Base-by-base conservation (phyloP, 2,329 filamentous ascomycete genomes). In the Exophiala phaeomuriformis region DNA sequence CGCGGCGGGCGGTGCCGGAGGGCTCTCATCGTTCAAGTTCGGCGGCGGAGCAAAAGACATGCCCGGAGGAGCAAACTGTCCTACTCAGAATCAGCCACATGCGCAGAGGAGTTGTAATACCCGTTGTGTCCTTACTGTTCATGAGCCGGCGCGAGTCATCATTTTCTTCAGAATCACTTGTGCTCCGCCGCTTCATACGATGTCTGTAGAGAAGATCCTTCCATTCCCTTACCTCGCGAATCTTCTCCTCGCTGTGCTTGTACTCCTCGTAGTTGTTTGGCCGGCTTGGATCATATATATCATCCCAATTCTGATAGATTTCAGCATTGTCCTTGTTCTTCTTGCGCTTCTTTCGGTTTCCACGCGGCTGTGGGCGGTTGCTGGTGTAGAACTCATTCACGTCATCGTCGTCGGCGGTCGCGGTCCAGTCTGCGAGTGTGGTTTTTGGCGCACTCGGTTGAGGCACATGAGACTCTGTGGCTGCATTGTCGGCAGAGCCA, bases 241-340 rank as follows among this genome's bases (percentile, higher is more conserved):
- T 81, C 66, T 88, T 85, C 71, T 95, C 90, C 54, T 94, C 88
- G 64, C 88, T 93, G 56, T 83, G 77, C 55, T 87, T 79, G 66
- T 93, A 96, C 65, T 91, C 86, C 51, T 90, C 86, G 47, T 91
- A 86, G 61, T 84, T 90, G 39, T 88, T 94, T 5, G 90, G 90
- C 37, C 86, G 76, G 7, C 85, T 76, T 0, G 89, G 88, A 64
- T 95, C 90, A 67, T 95, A 96, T 28, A 93, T 80, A 67, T 94
- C 89, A 67, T 95, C 86, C 90, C 90, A 96, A 66, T 95, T 84
- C n/a, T 77, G 72, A 3, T 71, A 69, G 31, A 77, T 69, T 44
- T 76, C 74, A 59, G 79, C 77, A 4, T 44, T 43, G 56, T 82
- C 78, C 64, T 81, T 79, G 68, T 84, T 85, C 76, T 87, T 87